Base-by-base conservation (phyloP, 768 basidiomycete species). In the Leccinellum luteum region DNA sequence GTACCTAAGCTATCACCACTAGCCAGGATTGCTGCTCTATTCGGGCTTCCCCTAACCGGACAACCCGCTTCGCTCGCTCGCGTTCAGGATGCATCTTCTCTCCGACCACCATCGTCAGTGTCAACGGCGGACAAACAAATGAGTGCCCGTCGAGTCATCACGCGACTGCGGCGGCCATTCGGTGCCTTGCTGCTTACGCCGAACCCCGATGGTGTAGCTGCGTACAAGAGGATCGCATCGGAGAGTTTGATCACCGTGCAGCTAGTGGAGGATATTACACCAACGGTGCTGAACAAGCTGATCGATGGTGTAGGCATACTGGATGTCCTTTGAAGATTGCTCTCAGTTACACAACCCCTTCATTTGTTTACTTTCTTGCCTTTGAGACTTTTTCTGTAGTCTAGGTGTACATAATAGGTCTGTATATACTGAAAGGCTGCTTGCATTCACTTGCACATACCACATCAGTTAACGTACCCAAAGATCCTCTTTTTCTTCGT, bases 201-300 rank as follows among this genome's bases (percentile, higher is more conserved):
- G 5, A 60, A 21, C 3, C 51, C 48, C 6, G 43, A 48, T 4
- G 32, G 51, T 3, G 27, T 43, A 6, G 21, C 25, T 9, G 59
- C 60, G 23, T 61, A 63, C 27, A 63, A 32, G 50, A 55, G 57
- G 34, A 45, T 64, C 41, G 58, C 62, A 0, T 17, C 58, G 10
- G 55, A 56, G 9, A 53, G 43, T 4, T 23, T 23, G n/a, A 54
- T 64, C 48, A 56, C 6, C 0, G 63, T 60, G 17, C 63, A 34
- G 12, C 21, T 57, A 4, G 15, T 34, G 44, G 55, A 54, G 19
- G 25, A 57, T n/a, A 25, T 25, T 15, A n/a, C 2, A 3, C 2
- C 30, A 8, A 35, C 1, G 17, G 35, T 35, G 8, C 17, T 35
- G 35, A 35, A 35, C 8, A 35, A 35, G 17, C 19, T 64, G 44